phyloP scores from a whole-genome alignment of 2,329 filamentous ascomycete genomes.

The Colletotrichum godetiae region DNA sequence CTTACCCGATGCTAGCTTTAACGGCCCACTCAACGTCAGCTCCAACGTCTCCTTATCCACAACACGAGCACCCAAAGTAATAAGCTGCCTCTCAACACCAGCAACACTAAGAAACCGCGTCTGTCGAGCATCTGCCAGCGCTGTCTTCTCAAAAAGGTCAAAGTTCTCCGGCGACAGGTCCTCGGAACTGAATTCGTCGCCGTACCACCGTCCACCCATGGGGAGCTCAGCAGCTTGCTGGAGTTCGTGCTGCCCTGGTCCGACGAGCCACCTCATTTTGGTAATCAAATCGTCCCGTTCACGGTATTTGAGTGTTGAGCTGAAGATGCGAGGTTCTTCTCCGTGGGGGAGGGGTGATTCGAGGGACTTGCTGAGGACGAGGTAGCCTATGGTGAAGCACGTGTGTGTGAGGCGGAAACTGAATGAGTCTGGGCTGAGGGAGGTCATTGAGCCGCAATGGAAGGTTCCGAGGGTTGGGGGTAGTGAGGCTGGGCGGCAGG shows the following conservation, averaged over 20 bases:
- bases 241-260: not conserved
- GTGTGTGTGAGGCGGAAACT: not conserved
- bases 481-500: not conserved
- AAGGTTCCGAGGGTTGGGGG: not conserved
- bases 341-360: not conserved
- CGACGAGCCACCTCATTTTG: not conserved
- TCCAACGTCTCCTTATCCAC: not conserved
- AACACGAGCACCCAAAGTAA: not conserved
- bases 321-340: not conserved
- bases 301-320: not conserved
- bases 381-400: not conserved
- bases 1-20: not conserved
- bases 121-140: not conserved
- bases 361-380: not conserved
- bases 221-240: not conserved
- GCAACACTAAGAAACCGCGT: not conserved
- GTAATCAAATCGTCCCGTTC: not conserved
- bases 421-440: not conserved
- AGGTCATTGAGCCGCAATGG: not conserved
- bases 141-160: not conserved
- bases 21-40: not conserved
- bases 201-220: not conserved
- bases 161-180: not conserved
- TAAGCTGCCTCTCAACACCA: not conserved
- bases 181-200: not conserved